Evolutionary conservation across 148 eudicot genomes (phyloP).

Genomic region (Oxyria digyna): DNA sequence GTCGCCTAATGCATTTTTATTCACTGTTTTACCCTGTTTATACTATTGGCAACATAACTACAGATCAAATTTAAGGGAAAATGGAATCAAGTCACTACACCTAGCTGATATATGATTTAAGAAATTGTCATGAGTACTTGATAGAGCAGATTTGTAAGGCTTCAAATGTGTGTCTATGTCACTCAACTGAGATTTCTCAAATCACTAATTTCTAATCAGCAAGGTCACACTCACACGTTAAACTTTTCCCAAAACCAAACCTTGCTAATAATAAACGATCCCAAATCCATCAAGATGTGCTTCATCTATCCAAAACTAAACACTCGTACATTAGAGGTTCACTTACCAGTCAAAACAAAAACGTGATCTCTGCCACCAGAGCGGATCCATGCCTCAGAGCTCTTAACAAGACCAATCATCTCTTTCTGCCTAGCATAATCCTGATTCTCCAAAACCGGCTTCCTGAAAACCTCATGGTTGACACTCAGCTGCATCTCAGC

Average conservation of each 20-base stretch:
- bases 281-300: neutral
- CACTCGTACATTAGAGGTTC: neutral
- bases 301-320: neutral
- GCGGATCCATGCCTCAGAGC: slow-evolving; percentile 55
- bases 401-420: slow-evolving; percentile 59
- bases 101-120: neutral
- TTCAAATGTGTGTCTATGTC: neutral
- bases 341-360: slow-evolving; percentile 79
- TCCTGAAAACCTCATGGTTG: slow-evolving; percentile 60
- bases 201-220: neutral
- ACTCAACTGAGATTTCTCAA: neutral
- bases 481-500: slow-evolving; percentile 77
- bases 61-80: neutral
- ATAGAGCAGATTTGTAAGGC: too few species aligned
- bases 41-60: neutral
- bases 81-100: neutral
- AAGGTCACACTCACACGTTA: neutral
- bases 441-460: slow-evolving; percentile 52
- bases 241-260: neutral
- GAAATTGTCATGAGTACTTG: neutral
- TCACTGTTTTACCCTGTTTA: neutral
- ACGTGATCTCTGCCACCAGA: slow-evolving; percentile 95
- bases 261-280: neutral
- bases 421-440: slow-evolving; percentile 73
- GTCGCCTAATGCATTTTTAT: too few species aligned